phyloP scores from a whole-genome alignment of 352 stramenopile genomes.

The Phytophthora tentaculata region DNA sequence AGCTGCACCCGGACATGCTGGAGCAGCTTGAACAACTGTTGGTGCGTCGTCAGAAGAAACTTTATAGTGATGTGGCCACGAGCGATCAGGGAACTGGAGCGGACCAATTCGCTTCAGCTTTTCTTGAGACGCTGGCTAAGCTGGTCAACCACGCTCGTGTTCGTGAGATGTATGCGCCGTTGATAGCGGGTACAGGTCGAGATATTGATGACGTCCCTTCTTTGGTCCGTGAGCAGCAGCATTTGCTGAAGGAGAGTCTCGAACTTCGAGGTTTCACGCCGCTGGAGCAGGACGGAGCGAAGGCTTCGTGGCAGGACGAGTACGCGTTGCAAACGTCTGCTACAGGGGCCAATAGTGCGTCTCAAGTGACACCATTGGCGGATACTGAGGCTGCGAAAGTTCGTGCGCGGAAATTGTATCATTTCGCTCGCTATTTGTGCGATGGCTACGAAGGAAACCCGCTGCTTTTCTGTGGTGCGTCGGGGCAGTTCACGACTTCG shows the following conservation, averaged over 20 bases:
- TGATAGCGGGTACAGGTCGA: slow-evolving; percentile 24
- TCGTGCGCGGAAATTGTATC: slow-evolving; percentile 68
- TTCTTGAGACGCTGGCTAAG: slow-evolving; percentile 55
- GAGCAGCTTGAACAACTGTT: slow-evolving; percentile 50
- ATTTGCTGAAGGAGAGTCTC: slow-evolving; percentile 74
- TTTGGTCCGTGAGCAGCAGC: slow-evolving; percentile 42
- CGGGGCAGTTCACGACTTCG: slow-evolving; percentile 37
- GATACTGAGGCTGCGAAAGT: slow-evolving; percentile 59
- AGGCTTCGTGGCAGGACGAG: slow-evolving; percentile 28
- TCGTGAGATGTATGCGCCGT: slow-evolving; percentile 45
- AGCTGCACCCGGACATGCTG: slow-evolving; percentile 52
- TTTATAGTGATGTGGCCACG: slow-evolving; percentile 31
- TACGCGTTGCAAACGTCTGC: slow-evolving; percentile 33
- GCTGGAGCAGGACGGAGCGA: slow-evolving; percentile 33
- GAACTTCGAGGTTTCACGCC: slow-evolving; percentile 77
- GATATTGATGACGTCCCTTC: slow-evolving; percentile 27
- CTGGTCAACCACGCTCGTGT: slow-evolving; percentile 64
- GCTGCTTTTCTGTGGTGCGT: slow-evolving; percentile 48
- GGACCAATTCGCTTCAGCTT: slow-evolving; percentile 41
- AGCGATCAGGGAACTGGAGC: slow-evolving; percentile 23
- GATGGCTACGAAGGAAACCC: slow-evolving; percentile 65
- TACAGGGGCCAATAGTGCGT: slow-evolving; percentile 17
- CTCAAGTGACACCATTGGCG: slow-evolving; percentile 30
- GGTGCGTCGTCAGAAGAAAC: slow-evolving; percentile 32
- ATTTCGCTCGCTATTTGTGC: slow-evolving; percentile 66